Conservation (phyloP, 495 filamentous ascomycete species). For the Chaetomium cochliodes region DNA sequence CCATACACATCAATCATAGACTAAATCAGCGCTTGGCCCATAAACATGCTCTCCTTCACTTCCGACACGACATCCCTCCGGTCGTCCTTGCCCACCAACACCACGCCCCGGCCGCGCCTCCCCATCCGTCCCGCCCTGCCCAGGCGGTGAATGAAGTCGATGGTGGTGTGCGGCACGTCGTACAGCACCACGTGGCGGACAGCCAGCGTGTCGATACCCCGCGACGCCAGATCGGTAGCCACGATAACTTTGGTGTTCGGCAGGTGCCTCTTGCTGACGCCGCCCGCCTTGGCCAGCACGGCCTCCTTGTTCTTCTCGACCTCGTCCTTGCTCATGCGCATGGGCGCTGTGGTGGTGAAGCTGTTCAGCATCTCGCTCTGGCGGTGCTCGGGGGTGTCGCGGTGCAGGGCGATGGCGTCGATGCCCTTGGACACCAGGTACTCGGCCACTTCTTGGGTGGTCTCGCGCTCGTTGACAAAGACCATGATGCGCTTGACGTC, state of each 20-base stretch:
- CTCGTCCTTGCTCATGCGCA: constrained; percentile 34
- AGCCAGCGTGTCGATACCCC: constrained; percentile 92
- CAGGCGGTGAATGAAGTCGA: constrained; percentile 95
- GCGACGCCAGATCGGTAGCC: constrained; percentile 85
- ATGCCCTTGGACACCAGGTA: constrained; percentile 84
- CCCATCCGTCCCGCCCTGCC: constrained; percentile 92
- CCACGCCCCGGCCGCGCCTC: constrained; percentile 80
- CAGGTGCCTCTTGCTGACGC: constrained; percentile 31
- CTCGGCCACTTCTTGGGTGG: constrained; percentile 71
- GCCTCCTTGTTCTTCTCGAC: constrained; percentile 19
- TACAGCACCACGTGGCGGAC: constrained; percentile 89
- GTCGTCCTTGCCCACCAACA: constrained; percentile 86
- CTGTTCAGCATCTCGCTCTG: constrained; percentile 70
- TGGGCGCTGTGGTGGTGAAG: constrained; percentile 64
- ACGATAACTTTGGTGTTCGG: constrained; percentile 86
- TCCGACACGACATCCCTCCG: constrained; percentile 87
- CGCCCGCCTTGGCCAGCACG: constrained; percentile 18
- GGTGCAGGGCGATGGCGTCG: constrained; percentile 75
- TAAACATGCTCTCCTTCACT: constrained; percentile 92
- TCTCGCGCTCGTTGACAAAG: constrained; percentile 96
- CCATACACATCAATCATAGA: constrained; percentile 8
- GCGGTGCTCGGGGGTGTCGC: constrained; percentile 72
- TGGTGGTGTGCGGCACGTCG: constrained; percentile 91
- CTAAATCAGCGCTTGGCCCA: constrained; percentile 79
- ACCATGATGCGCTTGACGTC: constrained; percentile 86